Conservation (phyloP, 2,329 filamentous ascomycete species). For the Pseudogymnoascus sp. region DNA sequence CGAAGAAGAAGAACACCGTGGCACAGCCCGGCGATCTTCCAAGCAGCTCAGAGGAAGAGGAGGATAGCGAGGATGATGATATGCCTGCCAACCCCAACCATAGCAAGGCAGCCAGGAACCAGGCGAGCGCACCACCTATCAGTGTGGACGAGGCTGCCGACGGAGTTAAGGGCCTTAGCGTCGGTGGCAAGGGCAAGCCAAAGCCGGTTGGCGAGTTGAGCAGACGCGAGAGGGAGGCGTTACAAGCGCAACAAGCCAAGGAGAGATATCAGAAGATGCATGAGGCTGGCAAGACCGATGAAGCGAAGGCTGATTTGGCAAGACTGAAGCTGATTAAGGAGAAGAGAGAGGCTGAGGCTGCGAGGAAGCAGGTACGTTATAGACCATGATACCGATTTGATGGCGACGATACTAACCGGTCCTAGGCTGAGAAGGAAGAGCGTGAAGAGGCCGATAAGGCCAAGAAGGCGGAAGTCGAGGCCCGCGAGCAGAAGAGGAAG, state of each 20-base stretch:
- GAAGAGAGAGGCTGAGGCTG: slow-evolving; percentile 77
- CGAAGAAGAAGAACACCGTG: slow-evolving; percentile 61
- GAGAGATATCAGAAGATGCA: slow-evolving; percentile 89
- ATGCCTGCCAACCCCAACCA: slow-evolving; percentile 93
- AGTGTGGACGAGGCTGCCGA: slow-evolving; percentile 47
- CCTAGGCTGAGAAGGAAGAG: slow-evolving; percentile 35
- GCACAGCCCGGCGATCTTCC: slow-evolving; percentile 84
- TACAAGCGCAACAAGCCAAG: slow-evolving; percentile 81
- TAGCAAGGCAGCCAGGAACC: slow-evolving; percentile 63
- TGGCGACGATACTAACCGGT: slow-evolving; percentile 19
- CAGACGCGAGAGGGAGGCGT: slow-evolving; percentile 66
- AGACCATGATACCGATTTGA: slow-evolving; percentile 16
- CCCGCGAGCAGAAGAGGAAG: slow-evolving; percentile 38
- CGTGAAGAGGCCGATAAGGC: slow-evolving; percentile 33
- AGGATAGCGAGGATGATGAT: slow-evolving; percentile 49
- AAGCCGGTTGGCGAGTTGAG: slow-evolving; percentile 49
- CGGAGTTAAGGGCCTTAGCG: slow-evolving; percentile 49
- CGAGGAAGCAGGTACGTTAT: slow-evolving; percentile 67
- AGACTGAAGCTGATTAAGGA: slow-evolving; percentile 76
- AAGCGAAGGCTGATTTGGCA: slow-evolving; percentile 84
- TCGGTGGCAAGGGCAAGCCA: slow-evolving; percentile 38
- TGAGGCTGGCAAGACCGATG: slow-evolving; percentile 91
- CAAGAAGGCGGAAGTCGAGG: slow-evolving; percentile 42
- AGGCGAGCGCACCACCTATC: slow-evolving; percentile 39
- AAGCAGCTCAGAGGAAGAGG: slow-evolving; percentile 58